Conservation (phyloP, 2,329 filamentous ascomycete species). For the Orbilia blumenaviensis region DNA sequence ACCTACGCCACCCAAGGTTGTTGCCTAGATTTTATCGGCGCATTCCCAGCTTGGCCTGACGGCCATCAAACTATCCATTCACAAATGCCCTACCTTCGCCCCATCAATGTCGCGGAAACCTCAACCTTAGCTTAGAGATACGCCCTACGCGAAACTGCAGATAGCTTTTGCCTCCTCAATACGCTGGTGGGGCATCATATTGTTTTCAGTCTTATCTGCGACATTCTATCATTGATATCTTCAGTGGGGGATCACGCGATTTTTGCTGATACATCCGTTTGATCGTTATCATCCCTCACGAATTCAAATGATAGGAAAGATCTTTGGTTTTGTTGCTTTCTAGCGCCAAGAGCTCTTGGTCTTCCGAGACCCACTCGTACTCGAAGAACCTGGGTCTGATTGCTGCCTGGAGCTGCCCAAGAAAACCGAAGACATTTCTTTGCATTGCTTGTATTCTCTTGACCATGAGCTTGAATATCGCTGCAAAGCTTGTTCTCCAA, state of each 20-base stretch:
- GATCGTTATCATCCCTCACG: conserved; percentile 28
- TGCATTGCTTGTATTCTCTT: conserved; percentile 35
- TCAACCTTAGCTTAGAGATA: conserved; percentile 3
- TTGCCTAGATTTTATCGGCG: conserved; percentile 50
- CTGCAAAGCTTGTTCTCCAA: conserved; percentile 37
- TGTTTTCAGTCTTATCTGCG: conserved; percentile 25
- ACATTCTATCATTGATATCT: conserved; percentile 26
- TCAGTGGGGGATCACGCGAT: conserved; percentile 34
- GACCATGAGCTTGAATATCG: conserved; percentile 26
- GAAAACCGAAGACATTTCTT: conserved; percentile 36
- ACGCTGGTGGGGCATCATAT: conserved; percentile 6
- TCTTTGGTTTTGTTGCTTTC: conserved; percentile 14
- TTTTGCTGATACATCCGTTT: conserved; percentile 8
- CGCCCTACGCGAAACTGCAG: neutral
- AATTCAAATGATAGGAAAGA: conserved; percentile 44
- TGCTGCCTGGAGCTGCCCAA: conserved; percentile 47
- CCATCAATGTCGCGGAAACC: conserved; percentile 16
- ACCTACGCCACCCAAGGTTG: conserved; percentile 40
- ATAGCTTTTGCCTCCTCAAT: conserved; percentile 12
- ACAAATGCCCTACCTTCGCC: conserved; percentile 28
- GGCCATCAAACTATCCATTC: neutral
- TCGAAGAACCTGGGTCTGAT: conserved; percentile 20
- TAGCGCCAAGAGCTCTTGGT: conserved; percentile 32
- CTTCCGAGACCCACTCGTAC: conserved; percentile 39
- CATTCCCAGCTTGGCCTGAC: neutral